Conservation (phyloP, 768 basidiomycete genomes). For the Mycena galopus region DNA sequence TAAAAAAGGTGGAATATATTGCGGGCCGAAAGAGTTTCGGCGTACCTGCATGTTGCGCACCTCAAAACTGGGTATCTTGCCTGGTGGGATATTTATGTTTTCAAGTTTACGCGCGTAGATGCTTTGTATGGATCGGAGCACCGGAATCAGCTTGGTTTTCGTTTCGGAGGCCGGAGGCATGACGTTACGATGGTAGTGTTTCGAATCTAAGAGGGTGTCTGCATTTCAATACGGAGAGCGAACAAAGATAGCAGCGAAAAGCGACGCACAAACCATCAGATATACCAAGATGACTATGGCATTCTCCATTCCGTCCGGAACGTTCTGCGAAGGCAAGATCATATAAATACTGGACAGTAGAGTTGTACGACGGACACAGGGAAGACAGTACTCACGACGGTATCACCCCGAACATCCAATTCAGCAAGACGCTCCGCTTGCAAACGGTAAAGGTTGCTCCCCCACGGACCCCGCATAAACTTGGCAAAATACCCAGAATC, state of each 20-base stretch:
- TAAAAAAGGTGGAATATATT: neutral
- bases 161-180: neutral
- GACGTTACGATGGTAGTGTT: slow-evolving; percentile 9
- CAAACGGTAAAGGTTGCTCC: neutral
- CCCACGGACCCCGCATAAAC: neutral
- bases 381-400: neutral
- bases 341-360: neutral
- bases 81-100: neutral
- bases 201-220: neutral
- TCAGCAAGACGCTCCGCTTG: slow-evolving; percentile 8
- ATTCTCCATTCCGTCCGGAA: neutral
- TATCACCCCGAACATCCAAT: neutral
- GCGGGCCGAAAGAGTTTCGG: too few relatives aligned
- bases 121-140: neutral
- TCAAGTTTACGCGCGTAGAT: neutral
- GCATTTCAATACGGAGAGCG: neutral
- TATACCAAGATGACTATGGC: neutral
- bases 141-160: neutral
- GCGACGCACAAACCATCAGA: slow-evolving; percentile 18
- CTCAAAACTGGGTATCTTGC: neutral
- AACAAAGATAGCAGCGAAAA: neutral
- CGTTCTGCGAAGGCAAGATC: neutral
- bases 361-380: neutral
- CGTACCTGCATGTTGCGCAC: neutral
- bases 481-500: slow-evolving; percentile 12